Conservation (phyloP, 768 basidiomycete species). For the Peribolospora baueri region DNA sequence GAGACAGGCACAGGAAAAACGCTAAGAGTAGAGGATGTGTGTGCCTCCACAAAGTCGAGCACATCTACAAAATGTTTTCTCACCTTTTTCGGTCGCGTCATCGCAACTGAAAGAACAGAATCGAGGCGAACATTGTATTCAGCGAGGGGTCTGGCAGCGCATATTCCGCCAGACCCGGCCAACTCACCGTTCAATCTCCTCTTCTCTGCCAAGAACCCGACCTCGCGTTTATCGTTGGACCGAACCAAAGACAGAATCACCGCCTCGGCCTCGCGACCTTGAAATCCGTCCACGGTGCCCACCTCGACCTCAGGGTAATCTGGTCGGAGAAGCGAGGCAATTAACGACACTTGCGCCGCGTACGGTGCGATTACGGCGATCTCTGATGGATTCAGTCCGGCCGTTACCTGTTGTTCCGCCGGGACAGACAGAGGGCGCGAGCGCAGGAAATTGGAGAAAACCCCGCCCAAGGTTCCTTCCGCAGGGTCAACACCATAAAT, state of each 20-base stretch:
- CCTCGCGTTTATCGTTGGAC: constrained; percentile 72
- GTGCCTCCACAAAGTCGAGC: constrained; percentile 29
- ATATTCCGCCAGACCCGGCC: too few relatives aligned
- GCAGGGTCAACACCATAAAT: too few relatives aligned
- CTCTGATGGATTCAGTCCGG: constrained; percentile 39
- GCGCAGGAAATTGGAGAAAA: neutral
- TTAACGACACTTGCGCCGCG: constrained; percentile 73
- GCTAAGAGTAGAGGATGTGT: neutral
- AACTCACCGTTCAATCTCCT: constrained; percentile 4
- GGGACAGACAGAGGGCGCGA: neutral
- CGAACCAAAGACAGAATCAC: constrained; percentile 78
- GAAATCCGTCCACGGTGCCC: constrained; percentile 89
- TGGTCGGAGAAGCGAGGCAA: constrained; percentile 51
- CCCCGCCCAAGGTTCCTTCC: too few relatives aligned
- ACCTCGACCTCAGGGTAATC: constrained; percentile 42
- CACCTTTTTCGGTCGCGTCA: too few relatives aligned
- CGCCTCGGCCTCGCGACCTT: constrained; percentile 87
- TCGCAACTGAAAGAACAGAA: too few relatives aligned
- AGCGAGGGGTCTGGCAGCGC: too few relatives aligned
- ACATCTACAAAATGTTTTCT: neutral
- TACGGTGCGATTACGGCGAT: constrained; percentile 86
- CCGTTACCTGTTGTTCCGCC: constrained; percentile 25
- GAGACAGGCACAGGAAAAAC: constrained; percentile 30
- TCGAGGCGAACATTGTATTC: too few relatives aligned
- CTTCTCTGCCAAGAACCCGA: constrained; percentile 36